These are phyloP conservation scores for Kwoniella heveanensis DNA, from an alignment of 768 basidiomycete genomes.

Conservation along the genomic window DNA sequence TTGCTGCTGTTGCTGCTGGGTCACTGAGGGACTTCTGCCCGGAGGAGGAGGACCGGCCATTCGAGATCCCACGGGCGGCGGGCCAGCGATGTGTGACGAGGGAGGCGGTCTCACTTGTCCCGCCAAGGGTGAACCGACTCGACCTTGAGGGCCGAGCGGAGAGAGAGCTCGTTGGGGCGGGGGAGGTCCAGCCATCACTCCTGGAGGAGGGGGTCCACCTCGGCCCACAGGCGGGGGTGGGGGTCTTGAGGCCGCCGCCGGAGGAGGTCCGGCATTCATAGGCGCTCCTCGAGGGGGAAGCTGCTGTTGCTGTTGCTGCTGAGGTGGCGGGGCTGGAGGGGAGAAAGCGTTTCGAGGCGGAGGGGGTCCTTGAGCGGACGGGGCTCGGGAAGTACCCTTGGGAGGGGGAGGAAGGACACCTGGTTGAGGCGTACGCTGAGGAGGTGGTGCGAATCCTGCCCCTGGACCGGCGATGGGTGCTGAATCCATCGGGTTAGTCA, in stretches of 20 bases:
- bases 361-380: constrained; percentile 46
- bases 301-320: constrained; percentile 57
- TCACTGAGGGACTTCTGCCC: constrained; percentile 25
- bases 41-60: constrained; percentile 52
- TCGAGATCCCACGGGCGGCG: constrained; percentile 30
- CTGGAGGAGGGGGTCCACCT: constrained; percentile 36
- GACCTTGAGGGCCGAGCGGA: constrained; percentile 42
- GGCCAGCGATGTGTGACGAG: not conserved
- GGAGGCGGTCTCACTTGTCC: constrained; percentile 28
- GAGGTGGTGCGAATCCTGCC: constrained; percentile 49
- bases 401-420: constrained; percentile 53
- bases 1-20: constrained; percentile 19
- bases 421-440: constrained; percentile 38
- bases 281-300: constrained; percentile 58
- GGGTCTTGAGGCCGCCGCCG: constrained; percentile 13
- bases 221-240: constrained; percentile 17
- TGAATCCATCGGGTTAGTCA: constrained; percentile 58
- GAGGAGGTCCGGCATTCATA: constrained; percentile 39
- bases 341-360: constrained; percentile 32
- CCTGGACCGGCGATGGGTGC: constrained; percentile 51
- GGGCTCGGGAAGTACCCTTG: constrained; percentile 46
- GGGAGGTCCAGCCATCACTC: constrained; percentile 36
- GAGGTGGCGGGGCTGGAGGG: constrained; percentile 30
- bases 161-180: constrained; percentile 45
- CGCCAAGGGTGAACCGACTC: constrained; percentile 26